Evolutionary conservation across 805 yeast species (phyloP).

Genomic region (Ogataea siamensis): DNA sequence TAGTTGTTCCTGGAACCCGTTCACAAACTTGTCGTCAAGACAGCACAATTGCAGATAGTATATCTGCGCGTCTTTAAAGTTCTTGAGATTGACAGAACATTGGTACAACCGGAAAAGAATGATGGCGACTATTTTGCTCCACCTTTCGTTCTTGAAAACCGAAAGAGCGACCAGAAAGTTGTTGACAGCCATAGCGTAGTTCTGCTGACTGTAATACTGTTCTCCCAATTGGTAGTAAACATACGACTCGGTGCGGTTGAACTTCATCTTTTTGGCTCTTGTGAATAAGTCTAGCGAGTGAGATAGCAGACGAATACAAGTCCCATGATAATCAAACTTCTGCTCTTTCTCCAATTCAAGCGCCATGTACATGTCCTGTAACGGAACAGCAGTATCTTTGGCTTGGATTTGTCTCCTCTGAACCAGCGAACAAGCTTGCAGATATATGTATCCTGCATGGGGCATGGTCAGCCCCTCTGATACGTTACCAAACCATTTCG

Average conservation of each 20-base stretch:
- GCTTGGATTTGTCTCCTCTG: constrained; percentile 28
- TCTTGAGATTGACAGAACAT: constrained; percentile 37
- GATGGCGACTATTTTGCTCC: constrained; percentile 37
- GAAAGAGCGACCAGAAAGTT: constrained; percentile 40
- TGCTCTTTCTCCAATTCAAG: constrained; percentile 26
- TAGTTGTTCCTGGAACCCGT: constrained; percentile 5
- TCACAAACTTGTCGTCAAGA: constrained; percentile 17
- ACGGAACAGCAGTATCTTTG: constrained; percentile 1
- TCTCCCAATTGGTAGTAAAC: constrained; percentile 53
- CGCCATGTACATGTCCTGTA: constrained; percentile 30
- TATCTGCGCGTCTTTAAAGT: constrained; percentile 33
- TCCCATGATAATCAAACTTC: constrained; percentile 20
- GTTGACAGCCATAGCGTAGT: constrained; percentile 42
- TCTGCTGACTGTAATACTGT: constrained; percentile 33
- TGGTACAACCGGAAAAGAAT: constrained; percentile 38
- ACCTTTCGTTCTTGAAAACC: constrained; percentile 39
- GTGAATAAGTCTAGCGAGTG: constrained; percentile 38
- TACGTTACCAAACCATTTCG: constrained; percentile 23
- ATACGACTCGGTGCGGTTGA: constrained; percentile 41
- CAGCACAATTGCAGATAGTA: constrained; percentile 35
- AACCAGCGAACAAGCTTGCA: constrained; percentile 38
- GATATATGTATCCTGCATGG: constrained; percentile 42
- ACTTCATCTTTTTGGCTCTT: constrained; percentile 33
- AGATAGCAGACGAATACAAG: constrained; percentile 33
- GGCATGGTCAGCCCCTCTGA: constrained; percentile 35